Evolutionary conservation across 768 basidiomycete species (phyloP), one percentile per base, ranked within the genome.

Genomic region (Lentinula aciculospora): DNA sequence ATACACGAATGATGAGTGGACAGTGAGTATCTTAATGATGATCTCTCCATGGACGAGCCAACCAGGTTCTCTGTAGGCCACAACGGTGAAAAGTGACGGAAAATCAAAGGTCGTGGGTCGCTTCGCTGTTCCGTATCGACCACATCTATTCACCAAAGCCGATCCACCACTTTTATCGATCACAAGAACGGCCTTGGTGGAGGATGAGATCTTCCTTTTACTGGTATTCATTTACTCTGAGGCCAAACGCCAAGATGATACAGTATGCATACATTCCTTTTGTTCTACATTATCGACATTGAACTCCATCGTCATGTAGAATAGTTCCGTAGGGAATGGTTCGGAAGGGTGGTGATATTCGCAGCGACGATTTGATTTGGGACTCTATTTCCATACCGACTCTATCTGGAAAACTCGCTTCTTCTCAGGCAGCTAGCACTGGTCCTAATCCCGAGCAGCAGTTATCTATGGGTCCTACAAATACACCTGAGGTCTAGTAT

Each of bases 1-100:
- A 56, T 67, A 17, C 75, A 77, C 72, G n/a, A 69, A 72, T 32
- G 74, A 76, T 54, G 76, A 76, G 31, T 81, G 80, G 79, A 73
- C 78, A 74, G 75, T 76, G 61, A 8, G 68, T 59, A n/a, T 53
- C 40, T 53, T 17, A 40, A 9, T 12, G 54, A 55, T 53, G 29
- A 53, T 48, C 23, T 48, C 23, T 46, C 17, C 12, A 23, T 29
- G 9, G 31, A 37, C 8, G 39, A 51, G 23, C 58, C 31, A 42
- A 21, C 1, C 3, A 19, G 19, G 21, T 8, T 13, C 31, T 27
- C 21, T n/a, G 13, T 21, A 56, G 32, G 32, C 46, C 56, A 63
- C 64, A 63, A 64, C 53, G 56, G 64, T 54, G 45, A 62, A 49
- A 15, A 65, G 72, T 53, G 58, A 65, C 44, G 65, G 34, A 4